Conservation (phyloP, 495 filamentous ascomycete species). For the Glarea lozoyensis region DNA sequence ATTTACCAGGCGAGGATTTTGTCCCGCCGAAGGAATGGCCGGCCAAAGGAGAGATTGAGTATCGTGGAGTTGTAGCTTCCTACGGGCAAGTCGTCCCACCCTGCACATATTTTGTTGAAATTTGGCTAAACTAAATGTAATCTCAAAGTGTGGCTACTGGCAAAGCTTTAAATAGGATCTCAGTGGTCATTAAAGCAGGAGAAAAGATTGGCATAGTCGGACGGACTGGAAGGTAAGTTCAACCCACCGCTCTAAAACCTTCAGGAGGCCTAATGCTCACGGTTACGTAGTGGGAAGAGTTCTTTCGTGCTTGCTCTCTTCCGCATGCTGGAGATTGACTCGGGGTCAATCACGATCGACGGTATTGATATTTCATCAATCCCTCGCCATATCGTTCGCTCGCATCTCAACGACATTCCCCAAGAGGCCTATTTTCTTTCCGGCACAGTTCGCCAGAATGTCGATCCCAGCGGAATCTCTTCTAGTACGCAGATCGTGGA, state of each 20-base stretch:
- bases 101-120: no score
- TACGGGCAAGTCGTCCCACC: conserved; percentile 9
- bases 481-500: not conserved
- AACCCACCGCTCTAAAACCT: no score
- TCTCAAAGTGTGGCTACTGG: not conserved
- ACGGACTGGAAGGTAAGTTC: not conserved
- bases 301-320: conserved; percentile 29
- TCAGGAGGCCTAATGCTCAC: no score
- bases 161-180: not conserved
- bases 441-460: conserved; percentile 55
- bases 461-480: conserved; percentile 62
- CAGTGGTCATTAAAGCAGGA: not conserved
- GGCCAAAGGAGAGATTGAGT: conserved; percentile 1
- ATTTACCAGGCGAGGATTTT: not conserved
- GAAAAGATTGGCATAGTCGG: not conserved
- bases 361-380: conserved; percentile 24
- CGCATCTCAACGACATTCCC: conserved; percentile 29
- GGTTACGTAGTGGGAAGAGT: conserved; percentile 23
- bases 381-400: conserved; percentile 20
- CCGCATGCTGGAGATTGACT: conserved; percentile 21
- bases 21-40: conserved; percentile 5
- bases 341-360: conserved; percentile 27
- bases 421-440: conserved; percentile 32
- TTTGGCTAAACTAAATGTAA: not conserved
- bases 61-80: conserved; percentile 6